Base-by-base conservation (phyloP, 2,329 filamentous ascomycete species). In the Elsinoe fawcettii region DNA sequence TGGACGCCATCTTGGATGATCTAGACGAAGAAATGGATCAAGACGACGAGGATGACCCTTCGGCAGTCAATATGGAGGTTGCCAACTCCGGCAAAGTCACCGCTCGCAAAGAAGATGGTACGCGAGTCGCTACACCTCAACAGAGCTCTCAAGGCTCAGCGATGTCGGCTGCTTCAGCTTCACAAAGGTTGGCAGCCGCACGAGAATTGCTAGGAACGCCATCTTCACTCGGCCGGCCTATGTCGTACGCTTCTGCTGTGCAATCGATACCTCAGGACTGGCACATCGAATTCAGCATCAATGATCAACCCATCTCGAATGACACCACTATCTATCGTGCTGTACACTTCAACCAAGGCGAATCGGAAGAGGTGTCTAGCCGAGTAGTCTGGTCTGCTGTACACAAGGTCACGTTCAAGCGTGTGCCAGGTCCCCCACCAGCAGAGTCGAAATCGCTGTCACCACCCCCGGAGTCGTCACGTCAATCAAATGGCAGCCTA, bases 271-370 rank as follows among this genome's bases (percentile, higher is more conserved):
- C 91, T 1, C 87, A 95, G 67, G 91, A 97, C 67, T 99, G 93
- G 93, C 92, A 99, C 66, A 90, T 99, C 60, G 89, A 97, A 67
- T 99, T 99, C 72, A 91, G 83, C 63, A 81, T 97, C 51, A 87
- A 95, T 62, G 87, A 81, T 55, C 90, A 90, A 69, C 80, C 87
- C 1, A 87, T 99, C 59, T 79, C 88, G 0, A 93, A 91, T 63
- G 91, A 97, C 65, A 96, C 89, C 0, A 99, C 93, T 0, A 92
- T 99, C 57, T 99, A 97, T 67, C 86, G 92, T 49, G 93, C 93
- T 30, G 89, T 97, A 7, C 89, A 96, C 66, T 87, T 83, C 67
- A 82, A 79, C 74, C 78, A 81, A 59, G 72, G 77, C 12, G 74
- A 80, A 51, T 69, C 78, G 9, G 81, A 87, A 18, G 89, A 95